Base-by-base conservation (phyloP, 1,284 basidiomycete genomes). In the Inonotus obliquus region DNA sequence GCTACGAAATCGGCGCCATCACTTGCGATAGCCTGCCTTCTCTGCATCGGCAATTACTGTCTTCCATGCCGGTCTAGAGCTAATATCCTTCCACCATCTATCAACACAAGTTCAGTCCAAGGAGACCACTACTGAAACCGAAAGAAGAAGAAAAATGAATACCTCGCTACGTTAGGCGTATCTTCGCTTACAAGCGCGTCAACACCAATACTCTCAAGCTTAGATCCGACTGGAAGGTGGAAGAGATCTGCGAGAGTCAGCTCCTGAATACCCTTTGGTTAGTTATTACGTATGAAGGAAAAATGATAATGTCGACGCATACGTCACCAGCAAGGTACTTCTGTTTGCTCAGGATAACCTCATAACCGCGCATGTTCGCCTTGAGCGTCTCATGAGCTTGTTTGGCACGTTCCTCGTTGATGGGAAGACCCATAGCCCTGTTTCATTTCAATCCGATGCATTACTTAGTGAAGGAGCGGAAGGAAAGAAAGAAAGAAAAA, bases 311-410 rank as follows among this genome's bases (percentile, higher is more conserved):
- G 32, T 4, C 4, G 32, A 21, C 21, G n/a, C 73, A 62, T 52
- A 75, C 76, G 62, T 80, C 70, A 9, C 80, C 79, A 27, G 75
- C 79, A 17, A 83, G 59, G 62, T 79, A 83, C 57, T 75, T 77
- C 60, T 77, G 73, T 68, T 78, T 81, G 53, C 71, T 61, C 14
- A 84, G 73, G 49, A 83, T 77, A 4, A 52, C 45, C 23, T 83
- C 76, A 66, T 82, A 83, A 2, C 69, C 78, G 21, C 76, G 71
- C 23, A 83, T 70, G 52, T 71, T 77, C 1, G 63, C 65, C 5
- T 68, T 67, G 0, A 82, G 69, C 7, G 59, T 55, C 32, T 54
- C 39, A 13, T 37, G 29, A 7, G 29, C 58, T 49, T 23, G 44
- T 29, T 37, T 39, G 17, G 37, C 47, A 37, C 29, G 27, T 11